Evolutionary conservation across 2,329 filamentous ascomycete genomes (phyloP).

Genomic region (Parafenestella ontariensis): DNA sequence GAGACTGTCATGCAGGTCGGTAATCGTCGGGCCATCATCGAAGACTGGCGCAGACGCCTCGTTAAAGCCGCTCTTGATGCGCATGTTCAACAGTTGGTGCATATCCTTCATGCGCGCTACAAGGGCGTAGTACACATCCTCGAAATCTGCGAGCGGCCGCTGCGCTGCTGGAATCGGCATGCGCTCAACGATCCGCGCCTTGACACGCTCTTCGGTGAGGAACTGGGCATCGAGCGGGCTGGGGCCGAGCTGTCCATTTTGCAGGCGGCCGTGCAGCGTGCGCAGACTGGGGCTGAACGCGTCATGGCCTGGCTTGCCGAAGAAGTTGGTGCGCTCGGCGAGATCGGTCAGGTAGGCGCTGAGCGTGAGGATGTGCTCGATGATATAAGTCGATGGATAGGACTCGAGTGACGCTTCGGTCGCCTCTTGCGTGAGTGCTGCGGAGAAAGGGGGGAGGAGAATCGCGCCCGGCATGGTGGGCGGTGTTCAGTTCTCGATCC

Average conservation of each 20-base stretch:
- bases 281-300: constrained; percentile 39
- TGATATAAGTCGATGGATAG: constrained; percentile 22
- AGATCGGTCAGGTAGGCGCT: constrained; percentile 19
- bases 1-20: constrained; percentile 21
- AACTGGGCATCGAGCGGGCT: constrained; percentile 19
- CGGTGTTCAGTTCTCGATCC: background rate
- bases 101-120: constrained; percentile 36
- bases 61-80: constrained; percentile 37
- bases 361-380: constrained; percentile 26
- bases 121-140: constrained; percentile 43
- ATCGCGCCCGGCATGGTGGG: constrained; percentile 7
- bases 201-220: constrained; percentile 15
- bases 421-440: constrained; percentile 21
- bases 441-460: constrained; percentile 15
- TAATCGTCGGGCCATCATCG: constrained; percentile 18
- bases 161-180: constrained; percentile 55
- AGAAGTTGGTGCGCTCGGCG: constrained; percentile 13
- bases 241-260: constrained; percentile 34
- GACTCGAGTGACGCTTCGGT: constrained; percentile 10
- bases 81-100: constrained; percentile 28
- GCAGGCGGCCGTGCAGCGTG: constrained; percentile 42
- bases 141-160: constrained; percentile 41
- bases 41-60: constrained; percentile 12
- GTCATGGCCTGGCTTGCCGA: constrained; percentile 11
- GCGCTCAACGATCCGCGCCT: constrained; percentile 42